These are phyloP conservation scores for Candolleomyces efflorescens DNA, from an alignment of 768 basidiomycete genomes.

Conservation along the genomic window DNA sequence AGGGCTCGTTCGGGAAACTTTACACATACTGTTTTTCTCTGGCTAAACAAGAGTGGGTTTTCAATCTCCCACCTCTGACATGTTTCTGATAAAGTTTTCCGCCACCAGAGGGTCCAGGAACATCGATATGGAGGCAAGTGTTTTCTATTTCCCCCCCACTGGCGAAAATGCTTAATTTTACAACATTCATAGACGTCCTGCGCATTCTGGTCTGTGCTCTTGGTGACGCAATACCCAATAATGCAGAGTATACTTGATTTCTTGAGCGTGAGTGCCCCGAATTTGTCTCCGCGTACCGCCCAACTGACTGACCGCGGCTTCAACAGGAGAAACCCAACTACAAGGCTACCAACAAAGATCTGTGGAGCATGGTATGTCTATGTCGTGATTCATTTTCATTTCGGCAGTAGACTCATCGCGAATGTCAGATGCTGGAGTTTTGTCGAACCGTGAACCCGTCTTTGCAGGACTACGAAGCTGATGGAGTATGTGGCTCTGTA, in stretches of 20 bases:
- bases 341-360: slow-evolving; percentile 78
- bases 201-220: slow-evolving; percentile 73
- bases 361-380: slow-evolving; percentile 74
- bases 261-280: slow-evolving; percentile 45
- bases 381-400: background rate
- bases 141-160: background rate
- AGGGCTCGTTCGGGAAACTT: slow-evolving; percentile 55
- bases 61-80: background rate
- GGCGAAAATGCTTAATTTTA: background rate
- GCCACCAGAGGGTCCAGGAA: slow-evolving; percentile 63
- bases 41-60: slow-evolving; percentile 66
- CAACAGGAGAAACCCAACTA: slow-evolving; percentile 51
- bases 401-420: slow-evolving; percentile 7
- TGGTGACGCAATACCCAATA: slow-evolving; percentile 63
- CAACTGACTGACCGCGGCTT: slow-evolving; percentile 19
- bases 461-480: slow-evolving; percentile 66
- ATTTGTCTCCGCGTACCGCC: background rate
- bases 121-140: slow-evolving; percentile 74
- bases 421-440: slow-evolving; percentile 68
- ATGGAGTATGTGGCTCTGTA: slow-evolving; percentile 47
- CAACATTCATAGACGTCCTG: slow-evolving; percentile 50
- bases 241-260: slow-evolving; percentile 63
- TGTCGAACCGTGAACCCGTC: slow-evolving; percentile 55
- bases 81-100: background rate
- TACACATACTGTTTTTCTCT: slow-evolving; percentile 71